These are phyloP conservation scores for Agrostemma githago DNA, from an alignment of 148 eudicot species.

Conservation along the genomic window DNA sequence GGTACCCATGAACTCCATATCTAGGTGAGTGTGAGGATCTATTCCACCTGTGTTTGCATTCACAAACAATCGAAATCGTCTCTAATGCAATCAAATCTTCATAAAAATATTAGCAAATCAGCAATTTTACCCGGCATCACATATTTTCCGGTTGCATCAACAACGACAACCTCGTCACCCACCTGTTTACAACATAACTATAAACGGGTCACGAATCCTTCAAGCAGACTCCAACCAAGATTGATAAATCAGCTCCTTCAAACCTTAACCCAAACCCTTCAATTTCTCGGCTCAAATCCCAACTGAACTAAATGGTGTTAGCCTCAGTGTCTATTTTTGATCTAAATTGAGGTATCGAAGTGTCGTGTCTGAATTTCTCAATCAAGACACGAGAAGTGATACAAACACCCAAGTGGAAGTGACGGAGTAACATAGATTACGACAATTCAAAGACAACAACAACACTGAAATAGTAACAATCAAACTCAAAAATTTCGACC, in stretches of 20 bases:
- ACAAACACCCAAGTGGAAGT: too few species aligned
- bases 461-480: not conserved
- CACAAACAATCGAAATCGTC: conserved; percentile 7
- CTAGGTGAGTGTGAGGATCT: conserved; percentile 95
- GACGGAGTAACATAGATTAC: not conserved
- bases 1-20: conserved; percentile 84
- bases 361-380: too few species aligned
- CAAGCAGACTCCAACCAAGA: too few species aligned
- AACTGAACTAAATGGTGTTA: too few species aligned
- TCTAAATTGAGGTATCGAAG: too few species aligned
- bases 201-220: too few species aligned
- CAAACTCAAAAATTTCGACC: conserved; percentile 32
- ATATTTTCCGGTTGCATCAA: conserved; percentile 90
- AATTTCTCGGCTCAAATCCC: too few species aligned
- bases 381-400: too few species aligned
- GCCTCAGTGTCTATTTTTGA: too few species aligned
- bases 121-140: conserved; percentile 84
- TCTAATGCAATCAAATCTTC: not conserved
- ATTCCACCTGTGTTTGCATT: conserved; percentile 75
- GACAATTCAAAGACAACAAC: not conserved
- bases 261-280: too few species aligned
- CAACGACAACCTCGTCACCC: conserved; percentile 61
- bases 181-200: conserved; percentile 42
- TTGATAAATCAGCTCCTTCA: too few species aligned
- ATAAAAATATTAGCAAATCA: not conserved